A percentile compares a stretch with the other conserved stretches of the same genome.
Evolutionary conservation across 306 rosid genomes (phyloP).

Genomic region (Corylus americana): DNA sequence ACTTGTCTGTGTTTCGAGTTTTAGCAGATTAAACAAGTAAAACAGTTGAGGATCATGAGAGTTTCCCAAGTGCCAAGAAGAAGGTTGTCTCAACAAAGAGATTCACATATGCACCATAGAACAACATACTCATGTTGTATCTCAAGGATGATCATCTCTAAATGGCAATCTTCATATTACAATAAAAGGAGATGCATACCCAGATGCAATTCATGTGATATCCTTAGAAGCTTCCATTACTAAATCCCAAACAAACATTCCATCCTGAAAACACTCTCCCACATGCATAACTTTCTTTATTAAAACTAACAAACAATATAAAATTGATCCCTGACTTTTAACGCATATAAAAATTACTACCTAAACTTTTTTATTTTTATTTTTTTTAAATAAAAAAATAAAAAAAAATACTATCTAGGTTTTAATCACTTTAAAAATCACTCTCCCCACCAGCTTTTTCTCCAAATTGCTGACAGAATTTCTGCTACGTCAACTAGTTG

Average conservation of each 20-base stretch:
- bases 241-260: neutral
- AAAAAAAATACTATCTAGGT: too few relatives aligned
- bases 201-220: neutral
- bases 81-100: neutral
- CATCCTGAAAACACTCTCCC: neutral
- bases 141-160: neutral
- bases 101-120: neutral
- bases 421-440: too few relatives aligned
- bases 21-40: neutral
- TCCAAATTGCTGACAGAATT: too few relatives aligned
- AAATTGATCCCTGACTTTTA: too few relatives aligned
- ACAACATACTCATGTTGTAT: neutral
- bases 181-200: neutral
- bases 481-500: too few relatives aligned
- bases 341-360: too few relatives aligned
- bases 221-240: neutral
- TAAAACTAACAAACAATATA: neutral
- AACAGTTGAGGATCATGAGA: neutral
- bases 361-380: too few relatives aligned
- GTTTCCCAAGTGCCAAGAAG: neutral
- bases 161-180: neutral
- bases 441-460: too few relatives aligned
- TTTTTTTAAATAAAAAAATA: too few relatives aligned
- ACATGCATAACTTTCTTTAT: neutral
- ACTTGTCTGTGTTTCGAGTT: neutral